Evolutionary conservation across 176 grass and related monocot genomes (phyloP), one percentile per base, ranked within the genome.

Genomic region (Saccharum spontaneum): DNA sequence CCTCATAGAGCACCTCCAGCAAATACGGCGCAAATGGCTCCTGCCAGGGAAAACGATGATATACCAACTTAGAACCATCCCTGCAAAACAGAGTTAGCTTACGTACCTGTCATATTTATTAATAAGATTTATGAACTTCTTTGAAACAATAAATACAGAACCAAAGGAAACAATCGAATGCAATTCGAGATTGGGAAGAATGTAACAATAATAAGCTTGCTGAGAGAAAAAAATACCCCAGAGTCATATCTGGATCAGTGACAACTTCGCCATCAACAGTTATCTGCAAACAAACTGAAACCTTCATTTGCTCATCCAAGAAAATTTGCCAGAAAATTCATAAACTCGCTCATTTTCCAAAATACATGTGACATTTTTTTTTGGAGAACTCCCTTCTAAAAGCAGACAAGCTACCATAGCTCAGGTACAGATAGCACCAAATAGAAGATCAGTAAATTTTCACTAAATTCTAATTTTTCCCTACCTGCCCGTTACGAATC

Each of bases 1-100:
- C 96, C 88, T 98, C 96, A 15, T 98, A 98, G 79, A 98, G 87
- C 67, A 98, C 93, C 23, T 90, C 87, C 1, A 98, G 77, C 36
- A 89, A 78, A 87, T 95, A 78, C 30, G 95, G 95, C 10, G 93
- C 80, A 54, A 38, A 83, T 63, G 87, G 91, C 80, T 98, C 96
- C 69, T 95, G 89, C 96, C 96, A 98, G 34, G 96, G 87, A 23
- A 89, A 74, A 34, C 93, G 92, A 79, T 90, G 85, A 82, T 98
- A 98, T 52, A 94, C 81, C 80, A 98, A 74, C 67, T 87, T 88
- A 81, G 77, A 91, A 82, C 88, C 93, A n/a, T 89, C 80, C 71
- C 93, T 98, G 36, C 45, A 91, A 87, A 76, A 83, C 48, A 82
- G 20, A 78, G 37, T 14, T 62, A 72, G 60, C 28, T 80, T 70